Evolutionary conservation across 2,329 filamentous ascomycete species (phyloP), one percentile per base, ranked within the genome.

Genomic region (Coniochaeta pulveracea): DNA sequence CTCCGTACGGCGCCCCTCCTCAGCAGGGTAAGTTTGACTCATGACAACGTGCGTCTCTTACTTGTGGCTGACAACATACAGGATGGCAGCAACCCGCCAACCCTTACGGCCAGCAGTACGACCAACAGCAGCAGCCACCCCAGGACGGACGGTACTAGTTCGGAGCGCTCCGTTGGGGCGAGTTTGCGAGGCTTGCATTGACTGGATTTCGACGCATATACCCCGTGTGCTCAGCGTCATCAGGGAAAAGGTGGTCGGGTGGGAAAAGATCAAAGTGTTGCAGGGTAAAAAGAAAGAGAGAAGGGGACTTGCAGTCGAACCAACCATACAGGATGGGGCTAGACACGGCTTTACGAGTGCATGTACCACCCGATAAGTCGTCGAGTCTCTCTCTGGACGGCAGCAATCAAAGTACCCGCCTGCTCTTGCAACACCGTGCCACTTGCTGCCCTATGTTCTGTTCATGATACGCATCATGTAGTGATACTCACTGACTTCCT

Each of bases 71-170:
- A 18, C 14, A 21, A 16, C 6, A 28, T 5, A 10, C 31, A 63
- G 60, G 56, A 32, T 64, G 48, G 48, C 36, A 37, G 11, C 34
- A 33, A 33, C 30, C 44, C 31, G 48, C 47, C 6, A 53, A 57
- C 12, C 50, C 47, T 25, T 71, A 69, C 40, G 62, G 58, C 33
- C 18, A 17, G 3, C 28, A 11, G 28, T 72, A 72, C 43, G 62
- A 69, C 40, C 64, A 54, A 31, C 51, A 46, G 33, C 52, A 57
- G 41, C 55, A 52, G 36, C 58, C 54, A 29, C 55, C 52, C 31
- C 61, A 59, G 42, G 58, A 49, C 25, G 54, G 51, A 10, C 54
- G 48, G 29, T 68, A 66, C 46, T 66, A 60, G 24, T 6, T 21
- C 19, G 18, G 18, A 19, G 5, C 27, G 10, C 24, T 19, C 18